Evolutionary conservation across 768 basidiomycete species (phyloP).

Genomic region (Lentinula guzmanii): DNA sequence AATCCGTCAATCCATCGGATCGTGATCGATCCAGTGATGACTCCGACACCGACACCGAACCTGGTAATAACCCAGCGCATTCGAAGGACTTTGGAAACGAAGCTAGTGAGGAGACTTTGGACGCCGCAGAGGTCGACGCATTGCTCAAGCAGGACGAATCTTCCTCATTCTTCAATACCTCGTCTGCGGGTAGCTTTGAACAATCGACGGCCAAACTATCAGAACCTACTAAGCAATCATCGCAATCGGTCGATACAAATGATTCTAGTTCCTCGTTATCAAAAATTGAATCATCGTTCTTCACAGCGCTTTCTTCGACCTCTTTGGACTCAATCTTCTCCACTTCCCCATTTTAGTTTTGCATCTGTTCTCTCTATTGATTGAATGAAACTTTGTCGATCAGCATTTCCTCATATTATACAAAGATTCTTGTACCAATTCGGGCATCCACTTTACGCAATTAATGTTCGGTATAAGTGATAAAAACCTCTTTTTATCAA

Average conservation of each 20-base stretch:
- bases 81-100: background rate
- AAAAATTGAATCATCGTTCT: background rate
- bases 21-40: background rate
- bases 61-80: no score
- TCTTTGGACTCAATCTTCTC: background rate
- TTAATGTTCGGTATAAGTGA: background rate
- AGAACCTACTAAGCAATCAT: background rate
- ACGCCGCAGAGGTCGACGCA: background rate
- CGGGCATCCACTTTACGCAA: no score
- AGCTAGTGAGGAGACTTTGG: background rate
- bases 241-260: background rate
- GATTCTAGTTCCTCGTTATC: background rate
- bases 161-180: background rate
- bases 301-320: background rate
- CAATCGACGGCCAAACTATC: background rate
- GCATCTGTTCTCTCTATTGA: no score
- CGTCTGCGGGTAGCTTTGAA: background rate
- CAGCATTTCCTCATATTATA: no score
- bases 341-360: background rate
- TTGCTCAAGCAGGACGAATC: background rate
- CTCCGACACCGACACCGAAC: no score
- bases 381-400: no score
- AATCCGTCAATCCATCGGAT: background rate
- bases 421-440: no score
- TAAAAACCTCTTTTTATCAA: background rate